Base-by-base conservation (phyloP, 2,329 filamentous ascomycete genomes). In the Colletotrichum sp. region DNA sequence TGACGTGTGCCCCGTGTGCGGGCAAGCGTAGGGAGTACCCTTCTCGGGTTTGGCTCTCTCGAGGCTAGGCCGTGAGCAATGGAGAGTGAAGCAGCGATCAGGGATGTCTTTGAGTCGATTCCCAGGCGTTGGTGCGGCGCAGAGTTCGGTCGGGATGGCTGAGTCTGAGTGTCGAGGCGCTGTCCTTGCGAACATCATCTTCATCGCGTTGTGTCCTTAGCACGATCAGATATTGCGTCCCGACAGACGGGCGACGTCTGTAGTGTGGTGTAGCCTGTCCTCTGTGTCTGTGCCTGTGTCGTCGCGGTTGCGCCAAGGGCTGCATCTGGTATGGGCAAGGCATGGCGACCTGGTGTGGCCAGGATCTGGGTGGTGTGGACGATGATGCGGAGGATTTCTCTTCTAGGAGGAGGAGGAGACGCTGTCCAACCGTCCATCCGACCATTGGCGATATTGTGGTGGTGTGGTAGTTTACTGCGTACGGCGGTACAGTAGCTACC, bases 131-230 rank as follows among this genome's bases (percentile, higher is more conserved):
- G 64, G 71, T 70, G 66, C 30, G 66, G 55, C 32, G 38, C 43
- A 64, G 66, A 32, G 30, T 34, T 38, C 32, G 55, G 21, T 48
- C 18, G 21, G 48, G 48, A 65, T 61, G 48, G 63, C 63, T 32
- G 55, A 72, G 32, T 70, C 55, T 55, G 55, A 63, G 60, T 63
- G 55, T 72, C 32, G 16, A 26, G 61, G 55, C 57, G 63, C 63
- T 67, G 63, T 72, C 72, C 72, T 55, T 75, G 72, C 63, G 61
- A 67, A 55, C 69, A 75, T 72, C 61, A 65, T 52, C 34, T 72
- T 72, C 34, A 38, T 66, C 58, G 60, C 16, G n/a, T 48, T 8
- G 15, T 52, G 43, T 32, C 30, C 4, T 34, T 73, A 64, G 65
- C 30, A 57, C 30, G 43, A 69, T 55, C 66, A 70, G 28, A 72